Conservation (phyloP, 1,284 basidiomycete species). For the Naganishia cerealis region DNA sequence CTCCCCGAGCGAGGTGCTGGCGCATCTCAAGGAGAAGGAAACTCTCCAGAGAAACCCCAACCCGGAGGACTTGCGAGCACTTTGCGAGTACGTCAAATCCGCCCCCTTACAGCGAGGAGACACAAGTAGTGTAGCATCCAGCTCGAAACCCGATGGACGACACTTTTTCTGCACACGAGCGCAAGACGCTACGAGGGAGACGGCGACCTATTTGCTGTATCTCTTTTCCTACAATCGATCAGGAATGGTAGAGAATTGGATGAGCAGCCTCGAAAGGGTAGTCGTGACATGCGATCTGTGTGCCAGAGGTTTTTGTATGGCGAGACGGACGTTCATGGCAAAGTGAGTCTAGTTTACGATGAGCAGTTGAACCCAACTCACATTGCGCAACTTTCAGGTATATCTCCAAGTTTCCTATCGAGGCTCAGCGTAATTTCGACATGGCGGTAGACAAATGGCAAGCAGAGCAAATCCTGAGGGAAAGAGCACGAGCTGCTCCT, state of each 20-base stretch:
- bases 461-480: conserved; percentile 48
- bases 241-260: conserved; percentile 64
- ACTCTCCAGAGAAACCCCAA: conserved; percentile 17
- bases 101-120: conserved; percentile 5
- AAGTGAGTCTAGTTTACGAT: conserved; percentile 61
- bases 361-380: background rate
- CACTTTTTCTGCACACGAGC: conserved; percentile 14
- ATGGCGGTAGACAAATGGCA: conserved; percentile 70
- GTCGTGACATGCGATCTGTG: conserved; percentile 67
- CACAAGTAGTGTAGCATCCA: background rate
- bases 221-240: conserved; percentile 71
- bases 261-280: conserved; percentile 60
- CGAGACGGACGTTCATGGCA: conserved; percentile 63
- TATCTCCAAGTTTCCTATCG: conserved; percentile 47
- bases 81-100: conserved; percentile 22
- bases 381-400: conserved; percentile 41
- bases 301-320: conserved; percentile 64
- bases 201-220: conserved; percentile 74
- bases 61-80: conserved; percentile 15
- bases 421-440: conserved; percentile 62
- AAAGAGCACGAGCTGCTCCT: conserved; percentile 32
- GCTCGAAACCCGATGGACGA: conserved; percentile 6
- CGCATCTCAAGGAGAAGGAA: conserved; percentile 22
- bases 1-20: conserved; percentile 17
- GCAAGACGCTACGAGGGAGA: conserved; percentile 39